Evolutionary conservation across 805 yeast genomes (phyloP).

Genomic region (Candida verbasci): DNA sequence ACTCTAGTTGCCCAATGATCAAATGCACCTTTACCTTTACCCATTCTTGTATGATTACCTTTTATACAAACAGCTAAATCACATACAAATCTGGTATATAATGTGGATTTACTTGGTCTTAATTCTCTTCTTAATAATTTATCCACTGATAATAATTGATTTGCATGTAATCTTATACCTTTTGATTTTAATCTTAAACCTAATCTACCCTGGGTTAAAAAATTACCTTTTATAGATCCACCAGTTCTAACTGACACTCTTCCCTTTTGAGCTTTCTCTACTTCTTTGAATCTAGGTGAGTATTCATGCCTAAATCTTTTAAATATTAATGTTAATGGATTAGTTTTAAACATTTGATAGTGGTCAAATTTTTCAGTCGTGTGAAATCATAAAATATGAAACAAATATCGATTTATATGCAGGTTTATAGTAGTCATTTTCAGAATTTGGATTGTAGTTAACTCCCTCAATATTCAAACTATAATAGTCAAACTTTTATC

Average conservation of each 20-base stretch:
- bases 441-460: too few relatives aligned
- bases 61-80: conserved; percentile 89
- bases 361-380: not conserved
- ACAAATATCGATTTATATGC: too few relatives aligned
- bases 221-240: conserved; percentile 86
- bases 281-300: conserved; percentile 69
- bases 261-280: conserved; percentile 85
- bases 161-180: conserved; percentile 81
- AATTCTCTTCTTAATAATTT: conserved; percentile 77
- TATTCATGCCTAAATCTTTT: conserved; percentile 58
- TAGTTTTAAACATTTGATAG: conserved; percentile 1
- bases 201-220: conserved; percentile 73
- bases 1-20: conserved; percentile 97
- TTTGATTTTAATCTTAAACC: conserved; percentile 87
- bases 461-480: too few relatives aligned
- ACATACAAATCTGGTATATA: conserved; percentile 78
- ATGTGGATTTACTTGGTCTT: conserved; percentile 69
- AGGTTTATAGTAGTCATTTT: too few relatives aligned
- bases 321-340: conserved; percentile 4
- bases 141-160: conserved; percentile 88
- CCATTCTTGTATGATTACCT: conserved; percentile 99
- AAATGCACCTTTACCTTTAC: conserved; percentile 97
- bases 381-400: conserved; percentile 1
- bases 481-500: too few relatives aligned
- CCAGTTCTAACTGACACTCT: conserved; percentile 93